A percentile compares a stretch with the other conserved stretches of the same genome.
These are phyloP conservation scores for Symmetrospora coprosmae DNA, from an alignment of 768 basidiomycete genomes.

Conservation along the genomic window DNA sequence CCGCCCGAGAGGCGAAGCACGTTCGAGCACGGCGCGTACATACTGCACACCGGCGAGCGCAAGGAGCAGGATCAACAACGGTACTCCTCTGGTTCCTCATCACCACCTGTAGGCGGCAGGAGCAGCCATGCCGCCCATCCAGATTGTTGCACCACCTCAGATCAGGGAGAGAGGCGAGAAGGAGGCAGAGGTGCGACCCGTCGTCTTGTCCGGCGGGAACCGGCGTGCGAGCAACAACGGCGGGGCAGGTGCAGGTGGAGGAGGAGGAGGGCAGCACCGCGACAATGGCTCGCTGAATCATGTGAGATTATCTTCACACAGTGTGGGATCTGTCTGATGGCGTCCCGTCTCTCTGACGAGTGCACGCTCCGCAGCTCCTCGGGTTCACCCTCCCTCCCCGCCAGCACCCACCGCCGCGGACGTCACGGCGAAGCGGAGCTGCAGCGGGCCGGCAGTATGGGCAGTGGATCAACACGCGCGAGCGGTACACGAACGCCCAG, in stretches of 20 bases:
- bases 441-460: conserved; percentile 51
- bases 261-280: neutral
- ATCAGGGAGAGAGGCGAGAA: conserved; percentile 41
- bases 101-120: too few species aligned
- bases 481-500: conserved; percentile 94
- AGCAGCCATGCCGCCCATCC: conserved; percentile 9
- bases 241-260: neutral
- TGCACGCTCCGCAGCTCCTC: conserved; percentile 59
- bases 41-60: too few species aligned
- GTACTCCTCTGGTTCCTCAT: too few species aligned
- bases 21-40: too few species aligned
- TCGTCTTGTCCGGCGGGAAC: too few species aligned
- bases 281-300: neutral
- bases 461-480: conserved; percentile 88
- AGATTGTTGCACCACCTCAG: neutral
- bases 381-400: conserved; percentile 87
- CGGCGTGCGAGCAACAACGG: conserved; percentile 41
- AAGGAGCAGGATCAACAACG: too few species aligned
- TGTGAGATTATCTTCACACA: neutral
- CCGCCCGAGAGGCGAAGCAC: too few species aligned
- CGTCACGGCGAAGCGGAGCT: conserved; percentile 50
- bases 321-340: neutral
- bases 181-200: conserved; percentile 48
- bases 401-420: conserved; percentile 47
- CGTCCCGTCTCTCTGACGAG: neutral